phyloP scores from a whole-genome alignment of 1,284 basidiomycete genomes.

The Cryptococcus sp. region DNA sequence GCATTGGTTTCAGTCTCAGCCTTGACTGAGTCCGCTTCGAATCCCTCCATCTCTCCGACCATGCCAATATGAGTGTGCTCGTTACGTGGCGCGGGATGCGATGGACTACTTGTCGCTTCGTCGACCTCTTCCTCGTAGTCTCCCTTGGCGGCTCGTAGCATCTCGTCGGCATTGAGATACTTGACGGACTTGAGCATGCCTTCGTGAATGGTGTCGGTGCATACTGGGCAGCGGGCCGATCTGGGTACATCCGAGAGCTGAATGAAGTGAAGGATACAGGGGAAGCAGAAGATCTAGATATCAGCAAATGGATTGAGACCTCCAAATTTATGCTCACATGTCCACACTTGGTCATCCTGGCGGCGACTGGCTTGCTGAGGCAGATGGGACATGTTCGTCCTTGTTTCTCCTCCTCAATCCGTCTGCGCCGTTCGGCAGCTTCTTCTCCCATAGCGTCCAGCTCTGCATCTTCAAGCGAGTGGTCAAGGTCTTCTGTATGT shows the following conservation, averaged over 20 bases:
- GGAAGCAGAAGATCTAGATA: slow-evolving; percentile 74
- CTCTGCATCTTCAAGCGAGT: slow-evolving; percentile 25
- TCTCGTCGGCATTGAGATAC: slow-evolving; percentile 45
- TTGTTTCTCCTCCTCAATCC: slow-evolving; percentile 42
- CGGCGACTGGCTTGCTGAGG: slow-evolving; percentile 74
- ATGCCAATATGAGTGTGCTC: slow-evolving; percentile 27
- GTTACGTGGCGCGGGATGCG: not conserved
- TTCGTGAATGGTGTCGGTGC: slow-evolving; percentile 87
- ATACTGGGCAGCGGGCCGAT: slow-evolving; percentile 90
- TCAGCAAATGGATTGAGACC: slow-evolving; percentile 1
- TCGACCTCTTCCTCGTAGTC: slow-evolving; percentile 13
- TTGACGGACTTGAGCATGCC: slow-evolving; percentile 87
- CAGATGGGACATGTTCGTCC: slow-evolving; percentile 87
- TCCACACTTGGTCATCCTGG: slow-evolving; percentile 95
- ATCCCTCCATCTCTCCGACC: slow-evolving; percentile 32
- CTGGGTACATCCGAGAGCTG: slow-evolving; percentile 72
- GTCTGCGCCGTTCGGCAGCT: slow-evolving; percentile 24
- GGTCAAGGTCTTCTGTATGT: slow-evolving; percentile 9
- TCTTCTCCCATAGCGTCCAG: slow-evolving; percentile 34
- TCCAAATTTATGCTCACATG: slow-evolving; percentile 62
- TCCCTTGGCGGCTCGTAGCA: slow-evolving; percentile 29
- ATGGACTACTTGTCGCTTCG: not conserved
- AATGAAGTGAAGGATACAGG: slow-evolving; percentile 89
- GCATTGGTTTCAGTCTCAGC: slow-evolving; percentile 12
- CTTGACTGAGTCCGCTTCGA: slow-evolving; percentile 10